Conservation (phyloP, 176 grass and related monocot genomes). For the Phragmites australis region DNA sequence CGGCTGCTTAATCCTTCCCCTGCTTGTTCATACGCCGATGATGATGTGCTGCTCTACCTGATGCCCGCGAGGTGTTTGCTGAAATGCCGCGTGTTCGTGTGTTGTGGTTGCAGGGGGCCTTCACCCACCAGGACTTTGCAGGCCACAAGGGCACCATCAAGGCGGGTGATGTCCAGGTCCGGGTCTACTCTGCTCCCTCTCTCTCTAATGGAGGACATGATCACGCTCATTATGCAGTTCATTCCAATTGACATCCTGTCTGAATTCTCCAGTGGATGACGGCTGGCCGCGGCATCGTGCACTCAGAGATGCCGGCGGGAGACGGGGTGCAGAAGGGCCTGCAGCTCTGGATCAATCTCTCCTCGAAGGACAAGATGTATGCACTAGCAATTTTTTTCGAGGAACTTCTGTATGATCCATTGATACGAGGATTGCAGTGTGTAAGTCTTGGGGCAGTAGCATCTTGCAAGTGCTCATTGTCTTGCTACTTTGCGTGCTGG, state of each 20-base stretch:
- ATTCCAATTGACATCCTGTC: constrained; percentile 25
- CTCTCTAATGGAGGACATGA: not conserved
- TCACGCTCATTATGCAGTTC: no score
- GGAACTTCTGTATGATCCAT: no score
- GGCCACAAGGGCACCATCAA: constrained; percentile 80
- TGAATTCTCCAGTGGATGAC: constrained; percentile 79
- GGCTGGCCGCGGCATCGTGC: constrained; percentile 71
- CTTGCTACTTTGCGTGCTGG: not conserved
- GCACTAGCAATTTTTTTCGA: not conserved
- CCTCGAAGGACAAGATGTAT: constrained; percentile 88
- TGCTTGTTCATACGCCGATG: no score
- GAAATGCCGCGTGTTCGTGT: not conserved
- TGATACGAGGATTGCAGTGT: not conserved
- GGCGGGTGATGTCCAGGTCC: constrained; percentile 70
- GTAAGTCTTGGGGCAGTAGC: no score
- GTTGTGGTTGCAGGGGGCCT: constrained; percentile 44
- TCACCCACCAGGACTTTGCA: constrained; percentile 84
- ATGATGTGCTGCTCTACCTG: not conserved
- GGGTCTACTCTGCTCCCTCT: not conserved
- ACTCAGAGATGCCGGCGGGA: constrained; percentile 75
- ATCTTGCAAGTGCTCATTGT: not conserved
- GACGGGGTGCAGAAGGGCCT: constrained; percentile 70
- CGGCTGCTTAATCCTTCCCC: not conserved
- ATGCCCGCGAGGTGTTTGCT: constrained; percentile 45
- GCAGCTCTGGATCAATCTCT: constrained; percentile 92